phyloP scores from a whole-genome alignment of 2,329 filamentous ascomycete species.

The Fusarium humuli region DNA sequence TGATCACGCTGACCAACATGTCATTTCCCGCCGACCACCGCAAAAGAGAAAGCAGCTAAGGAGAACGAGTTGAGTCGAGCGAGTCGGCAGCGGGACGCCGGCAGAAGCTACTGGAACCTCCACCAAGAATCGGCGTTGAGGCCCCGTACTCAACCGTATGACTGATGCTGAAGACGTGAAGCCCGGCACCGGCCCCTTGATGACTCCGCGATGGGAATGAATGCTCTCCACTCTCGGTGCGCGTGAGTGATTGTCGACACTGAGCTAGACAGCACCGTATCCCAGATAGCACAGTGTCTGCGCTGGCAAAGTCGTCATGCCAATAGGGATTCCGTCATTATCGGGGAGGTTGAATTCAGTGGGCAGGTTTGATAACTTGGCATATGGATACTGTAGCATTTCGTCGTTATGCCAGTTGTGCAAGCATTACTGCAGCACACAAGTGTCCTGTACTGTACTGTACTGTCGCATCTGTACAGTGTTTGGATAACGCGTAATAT shows the following conservation, averaged over 20 bases:
- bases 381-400: background rate
- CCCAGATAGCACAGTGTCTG: conserved; percentile 33
- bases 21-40: conserved; percentile 44
- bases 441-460: background rate
- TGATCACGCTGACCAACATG: conserved; percentile 45
- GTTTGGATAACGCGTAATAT: conserved; percentile 30
- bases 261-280: conserved; percentile 14
- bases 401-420: conserved; percentile 25
- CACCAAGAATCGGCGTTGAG: conserved; percentile 34
- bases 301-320: conserved; percentile 40
- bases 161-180: conserved; percentile 26
- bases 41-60: conserved; percentile 4
- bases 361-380: conserved; percentile 20
- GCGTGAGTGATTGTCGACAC: conserved; percentile 23
- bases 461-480: conserved; percentile 6
- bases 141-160: conserved; percentile 38
- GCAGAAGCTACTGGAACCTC: conserved; percentile 43
- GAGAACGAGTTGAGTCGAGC: background rate
- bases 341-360: conserved; percentile 5
- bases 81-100: conserved; percentile 24
- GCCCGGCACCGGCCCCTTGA: conserved; percentile 39
- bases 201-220: conserved; percentile 34
- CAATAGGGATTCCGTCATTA: conserved; percentile 36
- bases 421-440: background rate
- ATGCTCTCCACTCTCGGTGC: conserved; percentile 31